A percentile compares a stretch with the other conserved stretches of the same genome.
Conservation (phyloP, 352 stramenopile genomes). For the Pythium diclinum region DNA sequence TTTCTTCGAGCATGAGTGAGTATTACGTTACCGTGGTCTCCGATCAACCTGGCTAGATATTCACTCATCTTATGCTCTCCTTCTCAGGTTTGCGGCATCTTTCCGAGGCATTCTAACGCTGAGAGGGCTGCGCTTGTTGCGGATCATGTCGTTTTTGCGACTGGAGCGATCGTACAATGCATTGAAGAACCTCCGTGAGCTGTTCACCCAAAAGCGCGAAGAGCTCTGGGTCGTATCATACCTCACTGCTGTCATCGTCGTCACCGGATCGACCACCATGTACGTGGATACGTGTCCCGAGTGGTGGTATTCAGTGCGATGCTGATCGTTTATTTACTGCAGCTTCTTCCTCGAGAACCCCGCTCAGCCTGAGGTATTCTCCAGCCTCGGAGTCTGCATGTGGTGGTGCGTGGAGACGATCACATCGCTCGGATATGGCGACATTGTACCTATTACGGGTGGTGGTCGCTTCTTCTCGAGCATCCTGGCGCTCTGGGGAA, state of each 20-base stretch:
- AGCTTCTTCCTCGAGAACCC: constrained; percentile 82
- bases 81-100: constrained; percentile 32
- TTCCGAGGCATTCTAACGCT: constrained; percentile 64
- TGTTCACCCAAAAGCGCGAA: constrained; percentile 71
- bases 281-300: constrained; percentile 23
- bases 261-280: constrained; percentile 84
- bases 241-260: constrained; percentile 71
- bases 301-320: not conserved
- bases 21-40: constrained; percentile 1
- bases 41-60: constrained; percentile 4
- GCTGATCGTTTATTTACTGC: not conserved
- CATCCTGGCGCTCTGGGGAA: constrained; percentile 78
- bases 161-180: constrained; percentile 77
- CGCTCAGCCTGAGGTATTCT: constrained; percentile 72
- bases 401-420: constrained; percentile 85
- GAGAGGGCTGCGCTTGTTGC: constrained; percentile 62
- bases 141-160: constrained; percentile 79
- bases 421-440: constrained; percentile 82
- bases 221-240: constrained; percentile 81
- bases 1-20: constrained; percentile 57
- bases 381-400: constrained; percentile 66
- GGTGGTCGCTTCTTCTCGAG: constrained; percentile 68
- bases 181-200: constrained; percentile 71
- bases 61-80: not conserved
- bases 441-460: constrained; percentile 77